Base-by-base conservation (phyloP, 257 asterid species). In the Fraxinus pennsylvanica region DNA sequence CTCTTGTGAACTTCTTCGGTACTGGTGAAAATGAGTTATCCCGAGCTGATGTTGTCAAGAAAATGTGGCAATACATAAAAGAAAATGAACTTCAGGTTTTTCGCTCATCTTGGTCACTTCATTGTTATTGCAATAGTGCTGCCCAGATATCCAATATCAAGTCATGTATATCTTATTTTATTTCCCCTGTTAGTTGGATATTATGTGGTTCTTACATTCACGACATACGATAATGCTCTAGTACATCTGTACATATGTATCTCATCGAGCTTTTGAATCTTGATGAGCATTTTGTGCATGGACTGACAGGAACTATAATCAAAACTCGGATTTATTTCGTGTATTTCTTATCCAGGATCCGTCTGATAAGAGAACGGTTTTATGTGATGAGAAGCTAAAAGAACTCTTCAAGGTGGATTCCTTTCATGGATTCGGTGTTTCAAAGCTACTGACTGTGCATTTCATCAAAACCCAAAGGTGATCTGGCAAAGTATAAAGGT, bases 41-140 rank as follows among this genome's bases (percentile, higher is more conserved):
- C 1, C 86, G 88, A 36, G 80, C 82, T 68, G 82, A 84, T 6
- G 88, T 84, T 33, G 84, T 82, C 76, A 79, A 86, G 86, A 67
- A 81, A 65, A 82, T 86, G 79, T 86, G 90, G 90, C 65, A 81
- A 70, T 86, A 84, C 67, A 86, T 86, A 71, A 86, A 84, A 79
- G 86, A 84, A 75, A 81, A 86, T 43, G 82, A 86, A 36, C 78
- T 86, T 73, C 90, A 86, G 89, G 89, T 83, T 78, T 68, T 80
- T 61, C 72, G 4, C 59, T 74, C 66, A 57, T 68, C 80, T 38
- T 43, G 10, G n/a, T 68, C 25, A n/a, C 35, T 14, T 72, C 36
- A n/a, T 47, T 47, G 5, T 61, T 39, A 8, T 39, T 39, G 45
- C 45, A 39, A 39, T 9, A 9, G 45, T 39, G 10, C 13, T 39